Base-by-base conservation (phyloP, 306 rosid genomes). In the Styphnolobium japonicum region DNA sequence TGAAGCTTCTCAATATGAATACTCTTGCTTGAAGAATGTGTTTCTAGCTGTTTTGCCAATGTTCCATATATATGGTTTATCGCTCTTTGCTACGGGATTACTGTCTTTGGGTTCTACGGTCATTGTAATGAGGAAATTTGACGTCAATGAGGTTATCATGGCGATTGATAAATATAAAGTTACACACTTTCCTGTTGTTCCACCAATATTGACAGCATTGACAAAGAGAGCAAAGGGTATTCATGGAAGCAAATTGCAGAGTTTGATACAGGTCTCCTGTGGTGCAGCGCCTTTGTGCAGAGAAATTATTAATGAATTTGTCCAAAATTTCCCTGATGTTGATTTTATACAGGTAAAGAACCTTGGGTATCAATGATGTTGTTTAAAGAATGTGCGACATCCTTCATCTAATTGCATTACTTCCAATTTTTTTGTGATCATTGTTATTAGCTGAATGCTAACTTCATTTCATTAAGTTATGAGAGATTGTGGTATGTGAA, bases 281-380 rank as follows among this genome's bases (percentile, higher is more conserved):
- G 97, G 97, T 12, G 98, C 98, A 18, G 97, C 97, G 1, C 83
- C 93, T 78, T 74, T 86, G 81, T 86, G 86, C 61, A 33, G 27
- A 69, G 80, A 77, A 65, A 8, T 43, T 69, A 87, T 88, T 10
- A 76, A 81, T 33, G 92, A 86, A 2, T 91, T 94, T 72, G 67
- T 87, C 23, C 85, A 57, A 46, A 48, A 83, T 36, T 62, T 91
- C 62, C 95, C 95, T 69, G 70, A 86, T 56, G 86, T 90, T 73
- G 98, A 94, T 84, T 75, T 94, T 73, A 92, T 92, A 87, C 97
- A 94, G 97, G 97, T 90, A 85, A 76, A 16, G 39, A 69, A 61
- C 42, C 23, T 78, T 4, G 0, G 16, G n/a, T n/a, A 62, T 51
- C 56, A 25, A 9, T 67, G 39, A 39, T 46, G 45, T 61, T 61